These are phyloP conservation scores for Puccinia coronata DNA, from an alignment of 1,284 basidiomycete species.

Conservation along the genomic window DNA sequence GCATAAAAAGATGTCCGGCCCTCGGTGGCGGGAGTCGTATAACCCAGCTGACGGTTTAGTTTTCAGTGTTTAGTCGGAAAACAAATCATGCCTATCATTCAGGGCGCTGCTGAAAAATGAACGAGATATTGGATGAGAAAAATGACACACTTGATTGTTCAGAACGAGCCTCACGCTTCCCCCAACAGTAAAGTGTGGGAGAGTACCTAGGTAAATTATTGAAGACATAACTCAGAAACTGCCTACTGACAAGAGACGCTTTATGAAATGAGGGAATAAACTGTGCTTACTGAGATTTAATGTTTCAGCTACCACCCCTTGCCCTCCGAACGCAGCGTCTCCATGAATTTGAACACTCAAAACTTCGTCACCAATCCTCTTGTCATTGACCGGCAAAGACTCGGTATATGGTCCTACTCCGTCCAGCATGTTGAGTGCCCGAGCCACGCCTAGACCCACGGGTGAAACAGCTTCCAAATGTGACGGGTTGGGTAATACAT, in stretches of 20 bases:
- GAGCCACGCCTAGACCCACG: slow-evolving; percentile 69
- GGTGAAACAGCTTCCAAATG: slow-evolving; percentile 85
- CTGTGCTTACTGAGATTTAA: slow-evolving; percentile 63
- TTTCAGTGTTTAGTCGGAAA: slow-evolving; percentile 57
- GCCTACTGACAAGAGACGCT: too few relatives aligned
- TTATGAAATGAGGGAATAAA: background rate
- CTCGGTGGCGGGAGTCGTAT: slow-evolving; percentile 78
- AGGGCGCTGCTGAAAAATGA: background rate
- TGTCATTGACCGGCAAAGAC: background rate
- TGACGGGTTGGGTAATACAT: slow-evolving; percentile 81
- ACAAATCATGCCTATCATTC: slow-evolving; percentile 56
- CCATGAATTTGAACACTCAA: slow-evolving; percentile 87
- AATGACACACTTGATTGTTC: slow-evolving; percentile 61
- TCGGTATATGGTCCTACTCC: slow-evolving; percentile 17
- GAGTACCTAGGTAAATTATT: background rate
- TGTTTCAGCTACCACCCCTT: slow-evolving; percentile 84
- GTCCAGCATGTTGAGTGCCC: slow-evolving; percentile 19
- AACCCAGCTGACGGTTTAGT: slow-evolving; percentile 65
- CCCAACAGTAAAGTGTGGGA: slow-evolving; percentile 81
- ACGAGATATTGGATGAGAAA: background rate
- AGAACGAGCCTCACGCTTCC: slow-evolving; percentile 87
- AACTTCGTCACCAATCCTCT: slow-evolving; percentile 60
- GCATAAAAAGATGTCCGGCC: slow-evolving; percentile 82
- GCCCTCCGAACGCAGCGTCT: slow-evolving; percentile 83
- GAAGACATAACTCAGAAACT: slow-evolving; percentile 6